phyloP scores from a whole-genome alignment of 2,329 filamentous ascomycete genomes.

The Penicillium sp. region DNA sequence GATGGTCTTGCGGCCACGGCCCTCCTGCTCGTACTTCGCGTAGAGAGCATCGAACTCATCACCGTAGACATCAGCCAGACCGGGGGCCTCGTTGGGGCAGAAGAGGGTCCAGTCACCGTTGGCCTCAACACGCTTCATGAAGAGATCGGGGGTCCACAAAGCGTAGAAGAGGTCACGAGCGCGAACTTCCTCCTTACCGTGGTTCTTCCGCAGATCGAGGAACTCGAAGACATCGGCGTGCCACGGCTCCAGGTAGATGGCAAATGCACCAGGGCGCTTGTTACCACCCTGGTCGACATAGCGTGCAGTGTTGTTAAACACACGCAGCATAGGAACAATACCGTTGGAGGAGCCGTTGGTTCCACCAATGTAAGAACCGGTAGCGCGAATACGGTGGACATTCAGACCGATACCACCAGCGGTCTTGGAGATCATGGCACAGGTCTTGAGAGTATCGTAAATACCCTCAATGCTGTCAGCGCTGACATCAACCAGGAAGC shows the following conservation, averaged over 20 bases:
- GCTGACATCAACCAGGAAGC: conserved; percentile 99
- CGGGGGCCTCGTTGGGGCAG: conserved; percentile 95
- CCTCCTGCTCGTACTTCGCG: conserved; percentile 82
- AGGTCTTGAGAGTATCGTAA: conserved; percentile 98
- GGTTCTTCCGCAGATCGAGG: conserved; percentile 97
- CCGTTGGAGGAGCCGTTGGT: conserved; percentile 98
- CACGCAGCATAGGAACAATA: conserved; percentile 94
- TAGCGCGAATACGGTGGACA: conserved; percentile 93
- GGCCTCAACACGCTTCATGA: conserved; percentile 99
- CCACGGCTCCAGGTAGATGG: conserved; percentile 99
- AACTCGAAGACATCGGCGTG: conserved; percentile 97
- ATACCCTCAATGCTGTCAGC: conserved; percentile 99
- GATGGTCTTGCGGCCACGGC: conserved; percentile 83
- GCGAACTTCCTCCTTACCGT: conserved; percentile 96
- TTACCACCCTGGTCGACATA: conserved; percentile 99
- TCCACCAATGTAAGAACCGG: conserved; percentile 95
- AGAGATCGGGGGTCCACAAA: conserved; percentile 96
- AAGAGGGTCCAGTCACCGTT: conserved; percentile 97
- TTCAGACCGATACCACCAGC: conserved; percentile 97
- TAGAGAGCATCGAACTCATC: conserved; percentile 97
- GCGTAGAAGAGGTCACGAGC: conserved; percentile 97
- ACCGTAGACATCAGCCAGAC: conserved; percentile 92
- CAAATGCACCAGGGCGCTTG: conserved; percentile 97
- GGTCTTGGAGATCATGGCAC: conserved; percentile 99
- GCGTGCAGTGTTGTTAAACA: conserved; percentile 98